phyloP scores from a whole-genome alignment of 331 rosid genomes.

The Prunus yedoensis region DNA sequence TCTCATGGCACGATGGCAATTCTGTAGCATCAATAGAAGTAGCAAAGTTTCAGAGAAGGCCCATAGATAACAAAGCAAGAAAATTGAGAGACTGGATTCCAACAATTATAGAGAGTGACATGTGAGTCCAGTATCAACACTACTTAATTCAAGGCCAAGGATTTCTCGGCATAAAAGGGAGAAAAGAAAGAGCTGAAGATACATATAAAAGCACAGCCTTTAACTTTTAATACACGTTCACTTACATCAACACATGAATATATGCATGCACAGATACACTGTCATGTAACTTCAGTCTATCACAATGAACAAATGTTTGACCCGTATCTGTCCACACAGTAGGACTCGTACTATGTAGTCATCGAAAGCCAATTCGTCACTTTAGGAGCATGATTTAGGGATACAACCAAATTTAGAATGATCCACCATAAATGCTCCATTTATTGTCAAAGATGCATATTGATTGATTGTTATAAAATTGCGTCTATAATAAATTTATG shows the following conservation, averaged over 20 bases:
- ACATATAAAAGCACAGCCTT: background rate
- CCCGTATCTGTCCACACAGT: conserved; percentile 99
- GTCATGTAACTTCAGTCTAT: background rate
- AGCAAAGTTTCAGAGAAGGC: conserved; percentile 9
- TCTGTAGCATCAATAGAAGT: conserved; percentile 53
- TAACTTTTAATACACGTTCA: no score
- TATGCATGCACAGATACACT: background rate
- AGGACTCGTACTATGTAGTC: conserved; percentile 80
- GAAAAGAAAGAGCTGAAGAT: background rate
- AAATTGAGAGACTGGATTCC: conserved; percentile 2
- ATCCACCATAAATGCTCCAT: conserved; percentile 69
- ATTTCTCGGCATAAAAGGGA: background rate
- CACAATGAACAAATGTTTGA: conserved; percentile 47
- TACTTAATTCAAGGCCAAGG: background rate
- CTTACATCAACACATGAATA: background rate
- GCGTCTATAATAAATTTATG: background rate
- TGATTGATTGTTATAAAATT: background rate
- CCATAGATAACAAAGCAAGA: conserved; percentile 24
- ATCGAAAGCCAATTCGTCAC: conserved; percentile 73
- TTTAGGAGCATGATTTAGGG: conserved; percentile 79
- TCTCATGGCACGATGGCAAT: no score
- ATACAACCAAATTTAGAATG: conserved; percentile 67
- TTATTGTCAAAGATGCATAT: background rate
- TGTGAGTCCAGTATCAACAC: background rate
- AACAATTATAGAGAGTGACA: conserved; percentile 2